Percentiles rank a stretch among this genome's conserved stretches.
Evolutionary conservation across 2,329 filamentous ascomycete species (phyloP).

Genomic region (Penicillium sp.): DNA sequence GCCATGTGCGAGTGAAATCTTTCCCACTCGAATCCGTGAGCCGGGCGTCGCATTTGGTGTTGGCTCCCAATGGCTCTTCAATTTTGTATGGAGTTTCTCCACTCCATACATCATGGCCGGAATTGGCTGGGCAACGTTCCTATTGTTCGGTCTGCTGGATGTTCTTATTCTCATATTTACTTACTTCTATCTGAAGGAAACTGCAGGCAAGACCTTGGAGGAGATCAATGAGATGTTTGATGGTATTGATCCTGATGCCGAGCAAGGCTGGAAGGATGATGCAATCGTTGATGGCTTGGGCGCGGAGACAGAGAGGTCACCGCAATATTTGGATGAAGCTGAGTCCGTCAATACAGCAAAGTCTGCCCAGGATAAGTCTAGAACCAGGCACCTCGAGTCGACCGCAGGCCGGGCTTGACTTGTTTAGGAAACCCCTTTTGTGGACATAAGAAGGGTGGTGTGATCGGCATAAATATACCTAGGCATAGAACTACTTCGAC

Average conservation of each 20-base stretch:
- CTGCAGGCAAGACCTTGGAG: conserved; percentile 54
- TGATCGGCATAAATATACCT: too few species aligned
- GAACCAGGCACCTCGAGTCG: conserved; percentile 13
- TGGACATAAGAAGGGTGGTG: too few species aligned
- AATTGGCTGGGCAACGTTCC: conserved; percentile 50
- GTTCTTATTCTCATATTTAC: conserved; percentile 51
- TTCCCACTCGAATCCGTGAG: conserved; percentile 40
- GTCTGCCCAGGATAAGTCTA: conserved; percentile 5
- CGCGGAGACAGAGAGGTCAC: neutral
- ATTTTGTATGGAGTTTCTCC: conserved; percentile 43
- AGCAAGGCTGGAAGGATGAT: conserved; percentile 13
- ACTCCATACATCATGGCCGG: conserved; percentile 47
- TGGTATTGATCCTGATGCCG: conserved; percentile 14
- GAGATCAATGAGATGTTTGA: conserved; percentile 60
- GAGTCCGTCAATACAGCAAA: conserved; percentile 2
- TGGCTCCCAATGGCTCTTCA: conserved; percentile 42
- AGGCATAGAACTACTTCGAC: too few species aligned
- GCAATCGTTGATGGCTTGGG: neutral
- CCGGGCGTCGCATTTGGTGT: conserved; percentile 41
- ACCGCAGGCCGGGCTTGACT: conserved; percentile 13
- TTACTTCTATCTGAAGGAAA: conserved; percentile 56
- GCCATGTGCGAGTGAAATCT: conserved; percentile 42
- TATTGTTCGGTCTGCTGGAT: conserved; percentile 46
- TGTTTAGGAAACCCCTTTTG: neutral
- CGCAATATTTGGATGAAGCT: neutral